phyloP scores from a whole-genome alignment of 2,329 filamentous ascomycete genomes.

The Sordariomycetes sp. region DNA sequence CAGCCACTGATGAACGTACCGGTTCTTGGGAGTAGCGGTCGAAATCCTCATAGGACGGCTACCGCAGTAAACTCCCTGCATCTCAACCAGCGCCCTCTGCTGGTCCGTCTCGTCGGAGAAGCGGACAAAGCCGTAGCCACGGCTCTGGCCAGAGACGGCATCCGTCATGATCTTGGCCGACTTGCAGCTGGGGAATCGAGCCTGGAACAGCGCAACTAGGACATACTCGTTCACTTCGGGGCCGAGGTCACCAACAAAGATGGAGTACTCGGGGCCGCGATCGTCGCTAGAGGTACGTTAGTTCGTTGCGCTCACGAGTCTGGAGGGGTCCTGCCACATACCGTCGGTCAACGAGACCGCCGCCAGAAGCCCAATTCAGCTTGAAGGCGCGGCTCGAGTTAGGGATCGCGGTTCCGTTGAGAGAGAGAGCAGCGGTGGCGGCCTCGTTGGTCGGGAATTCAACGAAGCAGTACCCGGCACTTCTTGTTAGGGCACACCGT shows the following conservation, averaged over 20 bases:
- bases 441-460: conserved; percentile 77
- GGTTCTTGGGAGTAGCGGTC: conserved; percentile 94
- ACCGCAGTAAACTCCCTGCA: conserved; percentile 98
- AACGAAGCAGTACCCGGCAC: conserved; percentile 97
- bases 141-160: conserved; percentile 92
- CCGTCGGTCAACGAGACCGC: conserved; percentile 88
- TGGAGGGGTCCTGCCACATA: conserved; percentile 24
- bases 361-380: conserved; percentile 97
- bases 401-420: conserved; percentile 82
- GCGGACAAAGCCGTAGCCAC: conserved; percentile 94
- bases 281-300: conserved; percentile 52
- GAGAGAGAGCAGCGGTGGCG: conserved; percentile 76
- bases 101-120: conserved; percentile 94
- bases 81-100: conserved; percentile 89
- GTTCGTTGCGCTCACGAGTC: conserved; percentile 5
- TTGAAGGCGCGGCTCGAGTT: conserved; percentile 95
- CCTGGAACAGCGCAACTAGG: conserved; percentile 91
- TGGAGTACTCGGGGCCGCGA: conserved; percentile 88
- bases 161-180: conserved; percentile 99
- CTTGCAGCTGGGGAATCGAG: conserved; percentile 93
- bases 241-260: conserved; percentile 95
- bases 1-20: conserved; percentile 21
- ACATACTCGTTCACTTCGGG: conserved; percentile 99
- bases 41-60: conserved; percentile 98
- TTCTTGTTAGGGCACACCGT: conserved; percentile 35